These are phyloP conservation scores for Straminergon stramineum DNA, from an alignment of 225 moss, liverwort and hornwort species.

Conservation along the genomic window DNA sequence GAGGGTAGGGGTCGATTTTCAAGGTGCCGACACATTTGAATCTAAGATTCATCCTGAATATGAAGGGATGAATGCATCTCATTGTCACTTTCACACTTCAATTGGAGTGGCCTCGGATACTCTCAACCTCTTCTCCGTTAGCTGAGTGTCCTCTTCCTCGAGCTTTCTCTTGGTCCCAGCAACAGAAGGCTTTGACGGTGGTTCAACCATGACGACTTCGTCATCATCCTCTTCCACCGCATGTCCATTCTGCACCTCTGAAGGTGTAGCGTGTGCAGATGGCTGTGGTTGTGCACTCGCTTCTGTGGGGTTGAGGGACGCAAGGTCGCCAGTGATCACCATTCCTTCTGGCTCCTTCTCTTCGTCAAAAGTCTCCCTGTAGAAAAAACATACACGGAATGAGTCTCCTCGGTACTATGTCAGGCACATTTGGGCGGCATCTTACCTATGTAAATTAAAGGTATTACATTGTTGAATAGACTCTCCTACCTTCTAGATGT, in stretches of 20 bases:
- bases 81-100: constrained; percentile 22
- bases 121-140: constrained; percentile 48
- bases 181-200: constrained; percentile 12
- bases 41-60: background rate
- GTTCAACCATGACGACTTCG: constrained; percentile 60
- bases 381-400: background rate
- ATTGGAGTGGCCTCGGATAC: constrained; percentile 21
- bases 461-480: background rate
- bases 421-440: background rate
- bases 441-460: background rate
- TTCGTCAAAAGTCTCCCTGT: constrained; percentile 75
- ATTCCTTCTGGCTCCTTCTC: constrained; percentile 68
- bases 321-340: constrained; percentile 47
- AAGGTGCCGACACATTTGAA: background rate
- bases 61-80: background rate
- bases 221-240: constrained; percentile 49
- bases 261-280: background rate
- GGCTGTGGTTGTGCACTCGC: background rate
- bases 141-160: constrained; percentile 23
- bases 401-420: background rate
- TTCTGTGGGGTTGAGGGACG: constrained; percentile 15
- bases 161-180: constrained; percentile 53
- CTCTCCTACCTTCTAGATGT: background rate
- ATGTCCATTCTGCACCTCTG: constrained; percentile 33
- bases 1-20: background rate